Evolutionary conservation across 2,329 filamentous ascomycete genomes (phyloP).

Genomic region (Dactylellina leptospora): DNA sequence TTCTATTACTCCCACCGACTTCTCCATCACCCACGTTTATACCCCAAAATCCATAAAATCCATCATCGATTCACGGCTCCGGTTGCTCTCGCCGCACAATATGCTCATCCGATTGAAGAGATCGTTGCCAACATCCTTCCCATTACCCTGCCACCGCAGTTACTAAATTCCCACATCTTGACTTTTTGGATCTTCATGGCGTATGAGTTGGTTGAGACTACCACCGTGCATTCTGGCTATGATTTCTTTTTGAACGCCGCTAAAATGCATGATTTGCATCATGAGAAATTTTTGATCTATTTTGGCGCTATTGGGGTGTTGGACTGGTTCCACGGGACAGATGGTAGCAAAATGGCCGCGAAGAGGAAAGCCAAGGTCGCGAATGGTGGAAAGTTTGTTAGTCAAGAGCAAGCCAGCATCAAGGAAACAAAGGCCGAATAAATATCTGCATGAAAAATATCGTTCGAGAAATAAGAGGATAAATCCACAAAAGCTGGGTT

Average conservation of each 20-base stretch:
- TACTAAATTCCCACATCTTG: conserved; percentile 65
- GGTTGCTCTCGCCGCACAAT: conserved; percentile 67
- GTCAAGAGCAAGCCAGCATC: conserved; percentile 13
- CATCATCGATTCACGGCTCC: conserved; percentile 69
- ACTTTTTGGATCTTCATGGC: conserved; percentile 66
- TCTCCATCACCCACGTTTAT: conserved; percentile 65
- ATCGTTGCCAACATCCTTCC: conserved; percentile 67
- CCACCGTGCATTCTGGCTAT: conserved; percentile 68
- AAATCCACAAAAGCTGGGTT: too few species aligned
- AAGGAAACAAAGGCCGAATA: conserved; percentile 39
- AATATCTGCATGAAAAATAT: too few species aligned
- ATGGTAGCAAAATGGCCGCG: conserved; percentile 54
- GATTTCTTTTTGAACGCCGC: conserved; percentile 66
- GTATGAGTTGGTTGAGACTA: conserved; percentile 65
- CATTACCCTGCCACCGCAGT: conserved; percentile 64
- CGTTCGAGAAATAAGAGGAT: too few species aligned
- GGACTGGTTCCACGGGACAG: conserved; percentile 68
- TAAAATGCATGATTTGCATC: conserved; percentile 67
- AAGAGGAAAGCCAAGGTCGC: conserved; percentile 44
- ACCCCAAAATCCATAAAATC: conserved; percentile 66
- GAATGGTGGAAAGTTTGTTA: conserved; percentile 17
- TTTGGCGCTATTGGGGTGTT: conserved; percentile 65
- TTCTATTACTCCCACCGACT: conserved; percentile 69
- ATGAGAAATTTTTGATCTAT: conserved; percentile 67
- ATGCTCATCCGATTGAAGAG: conserved; percentile 69